Evolutionary conservation across 2,329 filamentous ascomycete genomes (phyloP).

Genomic region (Colletotrichum camelliae): DNA sequence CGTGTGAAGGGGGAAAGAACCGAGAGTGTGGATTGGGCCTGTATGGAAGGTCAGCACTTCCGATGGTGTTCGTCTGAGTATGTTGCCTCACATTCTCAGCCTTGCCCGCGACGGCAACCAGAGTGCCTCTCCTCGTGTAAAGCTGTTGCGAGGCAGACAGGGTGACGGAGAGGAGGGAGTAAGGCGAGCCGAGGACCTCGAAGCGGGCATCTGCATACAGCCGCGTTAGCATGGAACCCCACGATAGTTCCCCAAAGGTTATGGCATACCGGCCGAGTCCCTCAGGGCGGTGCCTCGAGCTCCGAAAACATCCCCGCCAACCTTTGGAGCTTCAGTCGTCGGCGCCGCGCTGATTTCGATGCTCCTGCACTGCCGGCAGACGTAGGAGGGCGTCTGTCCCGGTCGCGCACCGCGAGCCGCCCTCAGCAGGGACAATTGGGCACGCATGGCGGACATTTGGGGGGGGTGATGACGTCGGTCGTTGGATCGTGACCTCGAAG

Average conservation of each 20-base stretch:
- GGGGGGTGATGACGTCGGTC: slow-evolving; percentile 13
- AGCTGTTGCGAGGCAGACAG: slow-evolving; percentile 93
- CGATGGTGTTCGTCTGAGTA: neutral
- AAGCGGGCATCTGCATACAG: slow-evolving; percentile 80
- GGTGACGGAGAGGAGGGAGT: slow-evolving; percentile 91
- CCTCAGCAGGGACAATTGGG: slow-evolving; percentile 44
- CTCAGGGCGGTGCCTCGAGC: slow-evolving; percentile 44
- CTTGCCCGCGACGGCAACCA: slow-evolving; percentile 89
- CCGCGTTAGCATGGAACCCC: neutral
- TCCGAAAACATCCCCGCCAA: slow-evolving; percentile 62
- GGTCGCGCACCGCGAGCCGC: slow-evolving; percentile 36
- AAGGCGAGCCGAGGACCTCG: slow-evolving; percentile 89
- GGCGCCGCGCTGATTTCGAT: slow-evolving; percentile 70
- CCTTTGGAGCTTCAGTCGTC: slow-evolving; percentile 57
- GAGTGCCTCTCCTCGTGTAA: slow-evolving; percentile 88
- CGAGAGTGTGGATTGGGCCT: slow-evolving; percentile 90
- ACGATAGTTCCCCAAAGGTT: too few relatives aligned
- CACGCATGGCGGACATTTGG: slow-evolving; percentile 43
- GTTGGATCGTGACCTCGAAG: slow-evolving; percentile 9
- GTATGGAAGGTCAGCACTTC: neutral
- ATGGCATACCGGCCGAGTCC: slow-evolving; percentile 55
- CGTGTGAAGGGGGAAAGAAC: slow-evolving; percentile 84
- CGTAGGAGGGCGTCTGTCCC: slow-evolving; percentile 35
- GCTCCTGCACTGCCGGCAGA: slow-evolving; percentile 61
- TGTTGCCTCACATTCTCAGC: slow-evolving; percentile 75